Percentiles rank a stretch among this genome's conserved stretches.
These are phyloP conservation scores for Saccharomycopsis hybrid DNA, from an alignment of 1,139 yeast species.

Conservation along the genomic window DNA sequence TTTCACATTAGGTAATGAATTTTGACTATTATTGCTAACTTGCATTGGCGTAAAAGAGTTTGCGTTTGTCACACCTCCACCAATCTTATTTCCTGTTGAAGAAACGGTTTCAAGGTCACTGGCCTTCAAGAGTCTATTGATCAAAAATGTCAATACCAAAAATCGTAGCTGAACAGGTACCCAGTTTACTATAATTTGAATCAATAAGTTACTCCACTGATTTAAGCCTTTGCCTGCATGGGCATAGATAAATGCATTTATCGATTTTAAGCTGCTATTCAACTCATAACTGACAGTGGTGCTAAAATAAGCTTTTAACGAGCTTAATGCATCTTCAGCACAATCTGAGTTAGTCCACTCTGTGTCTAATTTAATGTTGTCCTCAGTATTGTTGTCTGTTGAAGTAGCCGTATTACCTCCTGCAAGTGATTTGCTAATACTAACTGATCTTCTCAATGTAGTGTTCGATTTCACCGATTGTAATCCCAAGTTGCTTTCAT, in stretches of 20 bases:
- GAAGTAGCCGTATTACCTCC: not conserved
- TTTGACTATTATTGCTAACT: too few species aligned
- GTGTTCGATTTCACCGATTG: not conserved
- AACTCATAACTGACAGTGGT: conserved; percentile 22
- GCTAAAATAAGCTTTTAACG: conserved; percentile 44
- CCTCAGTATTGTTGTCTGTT: conserved; percentile 16
- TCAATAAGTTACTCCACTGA: conserved; percentile 50
- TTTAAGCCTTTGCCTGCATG: conserved; percentile 21
- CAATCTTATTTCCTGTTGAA: too few species aligned
- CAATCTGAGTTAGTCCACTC: conserved; percentile 17
- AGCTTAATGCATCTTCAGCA: conserved; percentile 31
- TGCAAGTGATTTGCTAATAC: not conserved
- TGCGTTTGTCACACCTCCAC: not conserved
- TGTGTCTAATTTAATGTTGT: conserved; percentile 15
- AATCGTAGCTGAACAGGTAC: conserved; percentile 87
- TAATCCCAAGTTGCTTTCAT: not conserved
- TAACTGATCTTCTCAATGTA: not conserved
- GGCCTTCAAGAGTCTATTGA: conserved; percentile 26
- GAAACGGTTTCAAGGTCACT: too few species aligned
- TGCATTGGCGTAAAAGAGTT: not conserved
- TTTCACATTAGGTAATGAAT: conserved; percentile 17
- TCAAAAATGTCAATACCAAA: conserved; percentile 46
- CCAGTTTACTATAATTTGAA: conserved; percentile 67
- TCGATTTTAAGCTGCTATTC: conserved; percentile 1
- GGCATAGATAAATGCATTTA: conserved; percentile 15